These are phyloP conservation scores for Yarrowia sp. DNA, from an alignment of 805 yeast species.

Conservation along the genomic window DNA sequence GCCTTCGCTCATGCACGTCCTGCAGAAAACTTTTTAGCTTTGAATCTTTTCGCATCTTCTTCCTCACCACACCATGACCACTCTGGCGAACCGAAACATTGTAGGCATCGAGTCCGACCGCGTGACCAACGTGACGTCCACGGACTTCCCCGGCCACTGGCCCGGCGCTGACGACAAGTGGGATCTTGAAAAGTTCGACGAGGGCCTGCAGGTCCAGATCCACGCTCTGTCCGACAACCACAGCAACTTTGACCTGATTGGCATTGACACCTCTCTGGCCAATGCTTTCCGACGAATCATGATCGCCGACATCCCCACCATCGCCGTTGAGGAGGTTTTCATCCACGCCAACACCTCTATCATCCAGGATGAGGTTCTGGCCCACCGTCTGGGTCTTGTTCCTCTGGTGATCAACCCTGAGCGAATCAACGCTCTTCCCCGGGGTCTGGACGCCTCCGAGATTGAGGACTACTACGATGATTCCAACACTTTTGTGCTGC, in stretches of 20 bases:
- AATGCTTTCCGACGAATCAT: slow-evolving; percentile 96
- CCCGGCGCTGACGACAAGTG: slow-evolving; percentile 67
- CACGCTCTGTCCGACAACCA: slow-evolving; percentile 56
- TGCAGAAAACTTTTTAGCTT: slow-evolving; percentile 21
- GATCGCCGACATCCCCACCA: slow-evolving; percentile 95
- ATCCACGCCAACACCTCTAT: slow-evolving; percentile 94
- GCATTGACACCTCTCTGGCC: slow-evolving; percentile 87
- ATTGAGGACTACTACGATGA: slow-evolving; percentile 31
- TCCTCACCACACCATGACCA: background rate
- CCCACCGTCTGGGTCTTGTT: slow-evolving; percentile 90
- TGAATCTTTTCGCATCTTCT: background rate
- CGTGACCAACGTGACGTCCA: slow-evolving; percentile 79
- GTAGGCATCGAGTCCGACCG: slow-evolving; percentile 88
- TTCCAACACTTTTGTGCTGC: slow-evolving; percentile 84
- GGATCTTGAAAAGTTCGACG: slow-evolving; percentile 78
- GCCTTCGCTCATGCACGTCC: background rate
- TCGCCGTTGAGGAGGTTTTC: slow-evolving; percentile 90
- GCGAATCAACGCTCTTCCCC: slow-evolving; percentile 67
- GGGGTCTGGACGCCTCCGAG: slow-evolving; percentile 29
- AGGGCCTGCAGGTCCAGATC: slow-evolving; percentile 62
- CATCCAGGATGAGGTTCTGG: slow-evolving; percentile 93
- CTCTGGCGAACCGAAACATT: slow-evolving; percentile 44
- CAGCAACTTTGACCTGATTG: slow-evolving; percentile 82
- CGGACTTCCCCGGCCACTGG: slow-evolving; percentile 88
- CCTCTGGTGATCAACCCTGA: slow-evolving; percentile 94